Evolutionary conservation across 768 basidiomycete genomes (phyloP), one percentile per base, ranked within the genome.

Genomic region (Grammothele lineata): DNA sequence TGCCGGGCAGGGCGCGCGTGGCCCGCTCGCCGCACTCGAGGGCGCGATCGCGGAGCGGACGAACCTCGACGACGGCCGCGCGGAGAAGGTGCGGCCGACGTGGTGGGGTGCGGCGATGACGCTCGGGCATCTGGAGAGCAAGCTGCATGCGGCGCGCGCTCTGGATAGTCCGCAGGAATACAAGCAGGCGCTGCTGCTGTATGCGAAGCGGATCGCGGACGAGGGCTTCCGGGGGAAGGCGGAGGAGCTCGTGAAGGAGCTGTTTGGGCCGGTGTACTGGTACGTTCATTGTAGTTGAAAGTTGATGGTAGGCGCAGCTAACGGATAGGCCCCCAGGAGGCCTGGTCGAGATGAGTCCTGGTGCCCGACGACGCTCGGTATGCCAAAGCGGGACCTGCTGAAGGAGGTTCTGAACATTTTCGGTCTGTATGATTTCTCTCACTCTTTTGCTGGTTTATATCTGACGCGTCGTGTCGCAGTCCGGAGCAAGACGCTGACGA

Each of bases 181-280:
- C 66, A 88, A 83, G 63, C 77, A 82, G 57, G 80, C 79, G 45
- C 61, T 97, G 55, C 54, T 83, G 45, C 54, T 80, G 54, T 97
- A 96, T 62, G 85, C 91, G 30, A 87, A 79, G 71, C 83, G 80
- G 67, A 71, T 98, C 34, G 91, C 87, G 27, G 90, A 96, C 53
- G 92, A 95, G 62, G 92, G 87, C 0, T 92, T 92, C 63, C 72
- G 79, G 51, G 85, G 72, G 30, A 92, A 94, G 63, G 93, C 83
- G 15, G 94, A 96, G 63, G 95, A 98, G 64, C 65, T 99, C 45
- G 78, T 95, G 40, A 85, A 79, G 64, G 96, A 97, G 53, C 72
- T 98, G 43, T 83, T 87, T 57, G 93, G 94, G 14, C 94, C 93
- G 0, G 70, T 93, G 32, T 95, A 90, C 66, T 87, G 83, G 94